A percentile compares a stretch with the other conserved stretches of the same genome.
These are phyloP conservation scores for Dothistroma septosporum DNA, from an alignment of 2,329 filamentous ascomycete species.

Conservation along the genomic window DNA sequence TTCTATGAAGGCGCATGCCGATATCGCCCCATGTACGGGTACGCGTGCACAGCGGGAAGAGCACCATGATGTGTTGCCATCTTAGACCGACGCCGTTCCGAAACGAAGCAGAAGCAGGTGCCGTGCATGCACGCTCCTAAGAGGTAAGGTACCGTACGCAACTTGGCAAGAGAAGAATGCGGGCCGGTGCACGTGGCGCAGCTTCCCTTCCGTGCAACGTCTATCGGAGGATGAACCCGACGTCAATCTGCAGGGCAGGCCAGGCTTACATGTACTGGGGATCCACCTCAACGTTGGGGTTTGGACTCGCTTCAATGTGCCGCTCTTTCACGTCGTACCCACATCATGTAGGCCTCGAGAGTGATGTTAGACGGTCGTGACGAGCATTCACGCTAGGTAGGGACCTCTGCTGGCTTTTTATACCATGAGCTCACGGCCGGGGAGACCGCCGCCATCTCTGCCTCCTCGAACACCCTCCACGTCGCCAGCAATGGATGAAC, in stretches of 20 bases:
- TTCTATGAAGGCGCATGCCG: background rate
- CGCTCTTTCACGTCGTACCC: background rate
- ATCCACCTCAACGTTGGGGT: too few species aligned
- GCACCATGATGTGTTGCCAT: background rate
- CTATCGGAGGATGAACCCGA: too few species aligned
- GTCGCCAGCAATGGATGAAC: slow-evolving; percentile 5
- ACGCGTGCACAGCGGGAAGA: background rate
- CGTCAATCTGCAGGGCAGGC: too few species aligned
- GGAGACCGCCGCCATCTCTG: slow-evolving; percentile 7
- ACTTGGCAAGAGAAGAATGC: background rate
- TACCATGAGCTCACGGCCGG: background rate
- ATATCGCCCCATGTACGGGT: background rate
- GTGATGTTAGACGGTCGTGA: background rate
- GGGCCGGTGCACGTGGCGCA: background rate
- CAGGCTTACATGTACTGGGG: too few species aligned
- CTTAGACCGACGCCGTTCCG: background rate
- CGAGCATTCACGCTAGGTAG: background rate
- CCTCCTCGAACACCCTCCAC: slow-evolving; percentile 4
- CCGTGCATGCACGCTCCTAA: too few species aligned
- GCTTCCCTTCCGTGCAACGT: too few species aligned
- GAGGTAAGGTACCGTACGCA: too few species aligned
- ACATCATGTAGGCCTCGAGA: background rate
- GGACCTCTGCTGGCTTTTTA: background rate
- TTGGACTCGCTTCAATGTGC: background rate
- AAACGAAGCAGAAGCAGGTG: background rate